Percentiles rank a stretch among this genome's conserved stretches.
These are phyloP conservation scores for Prillingera fragicola DNA, from an alignment of 1,284 basidiomycete genomes.

Conservation along the genomic window DNA sequence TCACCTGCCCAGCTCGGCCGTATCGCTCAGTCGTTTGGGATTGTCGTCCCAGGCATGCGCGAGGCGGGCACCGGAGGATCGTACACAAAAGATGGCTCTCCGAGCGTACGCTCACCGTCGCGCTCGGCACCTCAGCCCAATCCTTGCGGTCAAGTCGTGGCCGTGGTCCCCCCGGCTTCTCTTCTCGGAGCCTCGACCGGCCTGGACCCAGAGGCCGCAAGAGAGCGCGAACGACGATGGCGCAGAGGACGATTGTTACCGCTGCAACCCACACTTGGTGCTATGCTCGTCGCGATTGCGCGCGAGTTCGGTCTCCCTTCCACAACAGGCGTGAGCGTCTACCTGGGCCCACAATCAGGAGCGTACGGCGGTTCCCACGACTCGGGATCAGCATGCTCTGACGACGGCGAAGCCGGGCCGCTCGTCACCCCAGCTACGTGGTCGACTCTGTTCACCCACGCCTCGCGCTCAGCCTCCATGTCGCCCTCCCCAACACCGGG, in stretches of 20 bases:
- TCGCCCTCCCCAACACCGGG: slow-evolving; percentile 23
- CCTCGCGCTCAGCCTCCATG: background rate
- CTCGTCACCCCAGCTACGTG: slow-evolving; percentile 33
- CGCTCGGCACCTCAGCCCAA: background rate
- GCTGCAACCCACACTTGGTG: slow-evolving; percentile 39
- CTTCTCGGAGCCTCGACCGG: slow-evolving; percentile 20
- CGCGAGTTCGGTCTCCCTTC: slow-evolving; percentile 45
- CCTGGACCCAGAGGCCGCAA: slow-evolving; percentile 8
- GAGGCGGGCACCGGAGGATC: slow-evolving; percentile 2
- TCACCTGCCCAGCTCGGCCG: slow-evolving; percentile 37
- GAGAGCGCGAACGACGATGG: slow-evolving; percentile 29
- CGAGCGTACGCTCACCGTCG: slow-evolving; percentile 1
- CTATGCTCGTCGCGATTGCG: slow-evolving; percentile 44
- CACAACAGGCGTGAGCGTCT: slow-evolving; percentile 38
- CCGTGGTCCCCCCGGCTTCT: slow-evolving; percentile 37
- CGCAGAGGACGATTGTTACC: slow-evolving; percentile 40
- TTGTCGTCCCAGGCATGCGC: slow-evolving; percentile 33
- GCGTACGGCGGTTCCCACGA: background rate
- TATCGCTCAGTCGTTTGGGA: slow-evolving; percentile 44
- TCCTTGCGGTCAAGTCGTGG: slow-evolving; percentile 23
- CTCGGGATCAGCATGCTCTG: slow-evolving; percentile 1
- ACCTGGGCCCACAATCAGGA: slow-evolving; percentile 21
- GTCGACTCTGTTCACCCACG: slow-evolving; percentile 31
- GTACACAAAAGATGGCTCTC: slow-evolving; percentile 3
- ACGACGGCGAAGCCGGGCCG: slow-evolving; percentile 31